A percentile compares a stretch with the other conserved stretches of the same genome.
phyloP scores from a whole-genome alignment of 78 protist genomes.

The Cavenderia fasciculata region DNA sequence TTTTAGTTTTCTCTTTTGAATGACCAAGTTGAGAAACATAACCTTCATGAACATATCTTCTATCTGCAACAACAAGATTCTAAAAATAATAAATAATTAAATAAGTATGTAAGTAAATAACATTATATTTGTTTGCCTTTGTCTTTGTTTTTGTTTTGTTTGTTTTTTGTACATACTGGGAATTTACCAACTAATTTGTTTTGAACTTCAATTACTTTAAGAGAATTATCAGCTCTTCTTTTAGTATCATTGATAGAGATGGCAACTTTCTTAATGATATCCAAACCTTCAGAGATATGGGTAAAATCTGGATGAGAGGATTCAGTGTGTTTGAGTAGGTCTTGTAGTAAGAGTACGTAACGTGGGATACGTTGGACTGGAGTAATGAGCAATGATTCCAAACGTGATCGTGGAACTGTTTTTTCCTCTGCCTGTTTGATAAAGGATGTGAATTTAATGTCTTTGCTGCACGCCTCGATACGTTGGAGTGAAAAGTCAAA shows the following conservation, averaged over 20 bases:
- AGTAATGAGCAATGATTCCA: constrained; percentile 64
- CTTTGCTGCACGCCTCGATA: constrained; percentile 33
- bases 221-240: constrained; percentile 66
- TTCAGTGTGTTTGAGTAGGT: constrained; percentile 71
- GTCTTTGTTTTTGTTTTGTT: background rate
- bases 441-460: constrained; percentile 29
- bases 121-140: background rate
- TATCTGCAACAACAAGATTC: constrained; percentile 63
- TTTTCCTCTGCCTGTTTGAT: constrained; percentile 41
- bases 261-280: constrained; percentile 45
- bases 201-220: constrained; percentile 68
- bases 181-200: constrained; percentile 63
- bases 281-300: constrained; percentile 28
- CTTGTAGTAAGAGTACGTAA: constrained; percentile 63
- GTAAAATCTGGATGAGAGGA: constrained; percentile 59
- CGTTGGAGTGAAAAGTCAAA: constrained; percentile 64
- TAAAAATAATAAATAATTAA: no score
- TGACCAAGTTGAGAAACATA: constrained; percentile 43
- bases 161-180: constrained; percentile 30
- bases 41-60: constrained; percentile 72
- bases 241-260: constrained; percentile 72
- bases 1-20: constrained; percentile 19
- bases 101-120: background rate
- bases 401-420: constrained; percentile 41
- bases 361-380: constrained; percentile 77